Percentiles rank a stretch among this genome's conserved stretches.
phyloP scores from a whole-genome alignment of 768 basidiomycete species.

The Leucocoprinus leucothites region DNA sequence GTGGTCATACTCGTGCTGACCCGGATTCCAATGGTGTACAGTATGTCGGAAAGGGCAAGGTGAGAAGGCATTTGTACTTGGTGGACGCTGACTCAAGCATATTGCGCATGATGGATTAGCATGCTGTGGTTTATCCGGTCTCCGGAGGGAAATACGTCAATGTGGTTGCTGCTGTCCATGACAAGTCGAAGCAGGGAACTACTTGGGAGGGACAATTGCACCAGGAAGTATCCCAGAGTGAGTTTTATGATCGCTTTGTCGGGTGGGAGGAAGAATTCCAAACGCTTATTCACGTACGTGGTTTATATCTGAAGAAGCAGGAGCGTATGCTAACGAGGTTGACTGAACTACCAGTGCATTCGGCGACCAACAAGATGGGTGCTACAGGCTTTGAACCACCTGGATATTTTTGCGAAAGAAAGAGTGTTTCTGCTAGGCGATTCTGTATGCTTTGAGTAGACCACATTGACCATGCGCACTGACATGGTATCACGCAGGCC shows the following conservation, averaged over 20 bases:
- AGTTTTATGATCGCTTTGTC: constrained; percentile 12
- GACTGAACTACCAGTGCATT: constrained; percentile 16
- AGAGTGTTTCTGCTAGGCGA: constrained; percentile 23
- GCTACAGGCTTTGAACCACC: constrained; percentile 17
- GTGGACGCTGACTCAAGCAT: neutral
- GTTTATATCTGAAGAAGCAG: neutral
- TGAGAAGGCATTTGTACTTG: constrained; percentile 5
- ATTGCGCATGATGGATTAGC: constrained; percentile 23
- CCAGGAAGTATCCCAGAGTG: constrained; percentile 11
- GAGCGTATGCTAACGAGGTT: neutral
- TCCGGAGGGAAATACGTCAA: constrained; percentile 47
- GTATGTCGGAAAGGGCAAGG: constrained; percentile 22
- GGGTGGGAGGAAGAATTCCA: constrained; percentile 17
- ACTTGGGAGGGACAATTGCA: constrained; percentile 17
- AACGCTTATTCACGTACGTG: constrained; percentile 16
- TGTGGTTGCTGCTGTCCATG: constrained; percentile 35
- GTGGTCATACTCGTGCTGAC: neutral
- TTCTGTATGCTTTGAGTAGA: constrained; percentile 15
- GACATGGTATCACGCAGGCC: constrained; percentile 20
- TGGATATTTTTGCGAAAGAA: constrained; percentile 16
- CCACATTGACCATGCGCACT: neutral
- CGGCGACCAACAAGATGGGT: constrained; percentile 20
- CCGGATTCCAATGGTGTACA: neutral
- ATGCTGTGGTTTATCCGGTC: constrained; percentile 45
- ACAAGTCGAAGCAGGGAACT: constrained; percentile 13